Evolutionary conservation across 176 grass and related monocot species (phyloP), one percentile per base, ranked within the genome.

Genomic region (Oryza officinalis): DNA sequence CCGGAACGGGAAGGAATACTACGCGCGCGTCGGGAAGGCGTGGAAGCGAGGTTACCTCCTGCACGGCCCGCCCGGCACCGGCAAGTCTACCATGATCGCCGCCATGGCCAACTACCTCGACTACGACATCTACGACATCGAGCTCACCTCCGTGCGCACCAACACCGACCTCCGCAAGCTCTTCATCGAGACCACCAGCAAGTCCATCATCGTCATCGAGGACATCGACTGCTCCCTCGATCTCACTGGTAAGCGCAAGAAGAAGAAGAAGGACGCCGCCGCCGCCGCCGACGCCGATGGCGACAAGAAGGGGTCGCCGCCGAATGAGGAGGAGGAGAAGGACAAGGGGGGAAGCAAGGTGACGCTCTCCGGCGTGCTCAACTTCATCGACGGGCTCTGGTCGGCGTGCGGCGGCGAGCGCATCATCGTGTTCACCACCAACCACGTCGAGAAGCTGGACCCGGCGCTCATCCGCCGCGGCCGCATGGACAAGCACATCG

Each of bases 171-270:
- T 89, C 13, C 80, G 91, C 35, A 76, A 67, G 84, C 77, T 92
- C 33, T 84, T 92, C 80, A 89, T 81, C 76, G 71, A 89, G 22
- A 92, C 81, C 5, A 89, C 49, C 0, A 14, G 46, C 83, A 92
- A 83, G 79, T 88, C 86, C 12, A 78, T 97, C 80, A 94, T 94
- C 76, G 90, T 97, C 67, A 89, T 97, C 50, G 94, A 97, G 86
- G 92, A 97, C 83, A 92, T 94, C 45, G 90, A 97, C 77, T 90
- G 94, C 76, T 92, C 94, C 0, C 83, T 97, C 75, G 86, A 97
- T 46, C 82, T 94, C 74, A 94, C 92, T 38, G 87, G 89, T 14
- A 22, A 6, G 52, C 86, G 74, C 32, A 79, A 45, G 45, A 67
- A 78, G 50, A 47, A 38, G 63, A 47, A 37, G 30, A 18, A 37